A percentile compares a stretch with the other conserved stretches of the same genome.
These are phyloP conservation scores for Phytophthora podocarpi DNA, from an alignment of 352 stramenopile species.

Conservation along the genomic window DNA sequence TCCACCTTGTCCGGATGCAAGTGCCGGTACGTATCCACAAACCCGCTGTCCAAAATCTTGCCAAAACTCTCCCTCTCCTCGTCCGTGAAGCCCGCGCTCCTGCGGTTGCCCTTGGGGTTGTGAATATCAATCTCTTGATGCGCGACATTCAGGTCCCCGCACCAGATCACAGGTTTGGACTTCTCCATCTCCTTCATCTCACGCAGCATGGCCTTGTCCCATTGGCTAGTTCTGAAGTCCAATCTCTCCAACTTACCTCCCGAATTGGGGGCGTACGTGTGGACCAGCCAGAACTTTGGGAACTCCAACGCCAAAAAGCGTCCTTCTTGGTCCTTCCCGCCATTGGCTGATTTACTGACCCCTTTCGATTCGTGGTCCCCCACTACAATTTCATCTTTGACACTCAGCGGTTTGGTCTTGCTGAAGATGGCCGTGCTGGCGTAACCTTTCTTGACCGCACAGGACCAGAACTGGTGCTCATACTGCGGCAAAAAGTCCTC, in stretches of 20 bases:
- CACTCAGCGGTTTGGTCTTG: constrained; percentile 73
- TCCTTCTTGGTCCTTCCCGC: constrained; percentile 70
- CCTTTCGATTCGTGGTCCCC: constrained; percentile 41
- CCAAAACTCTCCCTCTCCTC: constrained; percentile 81
- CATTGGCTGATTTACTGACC: constrained; percentile 21
- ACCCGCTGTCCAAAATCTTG: constrained; percentile 58
- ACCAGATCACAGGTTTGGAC: constrained; percentile 84
- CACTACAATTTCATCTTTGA: constrained; percentile 71
- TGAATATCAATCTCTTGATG: constrained; percentile 91
- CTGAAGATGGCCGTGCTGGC: constrained; percentile 74
- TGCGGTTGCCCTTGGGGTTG: constrained; percentile 82
- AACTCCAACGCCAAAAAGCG: constrained; percentile 84
- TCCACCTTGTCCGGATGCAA: constrained; percentile 66
- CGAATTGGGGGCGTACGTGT: constrained; percentile 85
- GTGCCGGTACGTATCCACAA: constrained; percentile 78
- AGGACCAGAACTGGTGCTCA: constrained; percentile 79
- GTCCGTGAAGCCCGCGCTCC: constrained; percentile 79
- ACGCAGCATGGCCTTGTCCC: constrained; percentile 74
- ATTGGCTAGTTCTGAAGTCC: constrained; percentile 73
- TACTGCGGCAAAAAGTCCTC: constrained; percentile 80
- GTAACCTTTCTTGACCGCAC: constrained; percentile 81
- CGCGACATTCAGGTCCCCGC: constrained; percentile 85
- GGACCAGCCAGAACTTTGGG: constrained; percentile 79
- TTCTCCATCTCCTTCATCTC: constrained; percentile 77
- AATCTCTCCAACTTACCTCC: constrained; percentile 77